Evolutionary conservation across 306 rosid species (phyloP).

Genomic region (Abrus pulchellus): DNA sequence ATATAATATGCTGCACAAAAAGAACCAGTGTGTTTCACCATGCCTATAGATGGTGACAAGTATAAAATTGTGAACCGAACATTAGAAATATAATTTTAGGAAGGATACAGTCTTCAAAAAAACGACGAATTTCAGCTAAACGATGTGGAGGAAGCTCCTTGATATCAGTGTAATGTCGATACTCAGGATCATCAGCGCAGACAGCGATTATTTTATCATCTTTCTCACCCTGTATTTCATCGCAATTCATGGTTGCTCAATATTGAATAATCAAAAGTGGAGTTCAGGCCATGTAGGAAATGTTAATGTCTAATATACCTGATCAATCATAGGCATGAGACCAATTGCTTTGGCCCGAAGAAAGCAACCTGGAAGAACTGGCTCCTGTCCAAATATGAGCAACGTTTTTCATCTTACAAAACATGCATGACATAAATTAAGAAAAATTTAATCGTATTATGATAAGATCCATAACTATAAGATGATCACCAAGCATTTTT

Average conservation of each 20-base stretch:
- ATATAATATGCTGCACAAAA: neutral
- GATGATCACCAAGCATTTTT: too few species aligned
- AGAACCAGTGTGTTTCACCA: neutral
- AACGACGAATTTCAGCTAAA: constrained; percentile 94
- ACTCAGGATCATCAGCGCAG: constrained; percentile 98
- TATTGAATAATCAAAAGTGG: constrained; percentile 1
- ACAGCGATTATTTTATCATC: constrained; percentile 98
- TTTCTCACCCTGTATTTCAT: constrained; percentile 81
- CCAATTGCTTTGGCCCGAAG: constrained; percentile 98
- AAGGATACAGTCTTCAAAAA: constrained; percentile 96
- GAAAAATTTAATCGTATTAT: neutral
- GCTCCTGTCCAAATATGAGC: constrained; percentile 66
- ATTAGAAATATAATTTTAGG: constrained; percentile 27
- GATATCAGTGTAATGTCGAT: constrained; percentile 87
- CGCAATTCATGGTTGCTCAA: constrained; percentile 11
- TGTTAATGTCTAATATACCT: constrained; percentile 55
- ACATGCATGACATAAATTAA: neutral
- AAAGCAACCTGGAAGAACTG: constrained; percentile 95
- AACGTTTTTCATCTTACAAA: constrained; percentile 38
- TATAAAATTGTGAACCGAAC: neutral
- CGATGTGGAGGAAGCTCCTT: constrained; percentile 98
- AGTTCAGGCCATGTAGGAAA: constrained; percentile 2
- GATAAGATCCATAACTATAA: too few species aligned
- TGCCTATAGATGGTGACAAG: constrained; percentile 2
- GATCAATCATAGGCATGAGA: constrained; percentile 98